These are phyloP conservation scores for Dryas drummondii DNA, from an alignment of 306 rosid species.

Conservation along the genomic window DNA sequence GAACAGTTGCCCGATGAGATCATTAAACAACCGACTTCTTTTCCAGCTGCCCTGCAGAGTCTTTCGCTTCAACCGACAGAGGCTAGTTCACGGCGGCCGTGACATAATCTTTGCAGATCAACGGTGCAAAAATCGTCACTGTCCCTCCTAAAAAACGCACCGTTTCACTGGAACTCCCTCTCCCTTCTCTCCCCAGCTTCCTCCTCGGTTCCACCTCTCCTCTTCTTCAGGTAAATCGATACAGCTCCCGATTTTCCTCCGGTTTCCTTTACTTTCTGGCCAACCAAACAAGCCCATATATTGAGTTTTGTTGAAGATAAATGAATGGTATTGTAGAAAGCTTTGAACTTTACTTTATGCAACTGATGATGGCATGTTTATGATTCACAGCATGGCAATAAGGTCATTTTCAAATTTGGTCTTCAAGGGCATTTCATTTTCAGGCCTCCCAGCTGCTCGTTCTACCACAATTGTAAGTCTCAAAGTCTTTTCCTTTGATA, in stretches of 20 bases:
- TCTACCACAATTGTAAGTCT: slow-evolving; percentile 35
- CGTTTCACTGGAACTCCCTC: neutral
- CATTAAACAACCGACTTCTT: no score
- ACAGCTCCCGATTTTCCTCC: neutral
- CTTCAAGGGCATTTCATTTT: slow-evolving; percentile 34
- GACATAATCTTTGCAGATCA: neutral
- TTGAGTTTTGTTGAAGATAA: neutral
- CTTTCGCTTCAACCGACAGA: no score
- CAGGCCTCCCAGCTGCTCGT: slow-evolving; percentile 31
- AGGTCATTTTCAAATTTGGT: slow-evolving; percentile 39
- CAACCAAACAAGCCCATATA: neutral
- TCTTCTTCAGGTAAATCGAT: neutral
- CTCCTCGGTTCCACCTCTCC: neutral
- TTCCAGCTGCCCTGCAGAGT: no score
- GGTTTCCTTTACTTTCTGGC: neutral
- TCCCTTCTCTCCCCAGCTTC: neutral
- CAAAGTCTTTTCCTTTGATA: neutral
- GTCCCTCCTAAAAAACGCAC: neutral
- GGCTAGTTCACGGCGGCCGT: no score
- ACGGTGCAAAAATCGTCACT: neutral
- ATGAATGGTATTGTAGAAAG: neutral
- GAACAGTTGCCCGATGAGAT: no score
- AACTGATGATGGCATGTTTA: neutral
- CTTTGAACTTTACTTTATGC: neutral
- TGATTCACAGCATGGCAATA: slow-evolving; percentile 28